phyloP scores from a whole-genome alignment of 2,329 filamentous ascomycete species.

The Pyrenophora graminea region DNA sequence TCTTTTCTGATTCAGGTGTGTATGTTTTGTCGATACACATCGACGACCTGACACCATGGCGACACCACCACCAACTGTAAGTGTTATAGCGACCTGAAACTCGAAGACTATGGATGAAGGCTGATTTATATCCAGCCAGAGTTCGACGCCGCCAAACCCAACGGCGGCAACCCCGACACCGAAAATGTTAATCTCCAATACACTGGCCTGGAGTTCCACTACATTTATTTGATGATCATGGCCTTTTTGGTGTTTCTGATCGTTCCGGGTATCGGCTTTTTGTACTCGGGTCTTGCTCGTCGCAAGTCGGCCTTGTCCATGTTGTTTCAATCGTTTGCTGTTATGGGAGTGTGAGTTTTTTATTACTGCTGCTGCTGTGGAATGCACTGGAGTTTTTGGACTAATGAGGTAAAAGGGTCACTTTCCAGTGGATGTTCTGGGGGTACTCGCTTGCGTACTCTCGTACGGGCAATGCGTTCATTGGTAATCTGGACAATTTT shows the following conservation, averaged over 20 bases:
- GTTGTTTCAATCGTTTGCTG: conserved; percentile 65
- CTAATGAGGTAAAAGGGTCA: conserved; percentile 43
- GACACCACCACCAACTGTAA: conserved; percentile 23
- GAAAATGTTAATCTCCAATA: conserved; percentile 64
- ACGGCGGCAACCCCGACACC: conserved; percentile 58
- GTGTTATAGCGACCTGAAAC: not conserved
- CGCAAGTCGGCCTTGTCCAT: conserved; percentile 66
- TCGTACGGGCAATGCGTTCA: conserved; percentile 63
- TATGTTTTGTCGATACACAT: conserved; percentile 1
- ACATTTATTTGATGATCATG: conserved; percentile 63
- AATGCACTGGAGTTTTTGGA: not conserved
- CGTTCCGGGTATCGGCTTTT: conserved; percentile 67
- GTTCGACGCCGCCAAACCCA: conserved; percentile 51
- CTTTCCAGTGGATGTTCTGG: conserved; percentile 68
- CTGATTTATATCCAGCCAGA: conserved; percentile 38
- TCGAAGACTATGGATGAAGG: not conserved
- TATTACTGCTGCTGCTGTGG: not conserved
- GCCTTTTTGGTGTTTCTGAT: conserved; percentile 68
- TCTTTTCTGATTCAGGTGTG: conserved; percentile 5
- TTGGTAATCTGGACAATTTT: conserved; percentile 65
- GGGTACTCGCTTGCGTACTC: conserved; percentile 68
- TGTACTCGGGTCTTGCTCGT: conserved; percentile 67
- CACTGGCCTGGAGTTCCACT: conserved; percentile 63
- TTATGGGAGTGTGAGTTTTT: conserved; percentile 54
- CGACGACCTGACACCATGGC: conserved; percentile 16